These are phyloP conservation scores for Botrytis fabae DNA, from an alignment of 2,329 filamentous ascomycete species.

Conservation along the genomic window DNA sequence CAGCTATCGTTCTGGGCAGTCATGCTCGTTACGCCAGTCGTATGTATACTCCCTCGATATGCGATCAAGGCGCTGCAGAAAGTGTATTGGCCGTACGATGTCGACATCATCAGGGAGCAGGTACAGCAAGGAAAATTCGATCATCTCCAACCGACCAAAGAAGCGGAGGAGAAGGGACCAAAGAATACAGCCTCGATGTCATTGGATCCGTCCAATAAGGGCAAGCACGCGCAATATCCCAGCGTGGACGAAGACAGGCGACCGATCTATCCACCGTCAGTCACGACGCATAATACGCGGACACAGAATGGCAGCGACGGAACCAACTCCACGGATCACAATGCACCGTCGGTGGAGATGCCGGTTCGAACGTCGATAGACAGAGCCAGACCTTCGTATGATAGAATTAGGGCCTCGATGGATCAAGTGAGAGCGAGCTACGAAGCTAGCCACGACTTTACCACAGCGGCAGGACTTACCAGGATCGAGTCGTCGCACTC, in stretches of 20 bases:
- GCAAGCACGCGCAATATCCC: slow-evolving; percentile 57
- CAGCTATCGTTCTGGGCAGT: slow-evolving; percentile 88
- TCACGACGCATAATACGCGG: slow-evolving; percentile 74
- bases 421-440: slow-evolving; percentile 82
- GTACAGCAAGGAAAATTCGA: slow-evolving; percentile 80
- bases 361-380: slow-evolving; percentile 46
- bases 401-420: slow-evolving; percentile 82
- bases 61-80: slow-evolving; percentile 86
- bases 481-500: slow-evolving; percentile 62
- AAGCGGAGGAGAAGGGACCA: slow-evolving; percentile 42
- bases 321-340: slow-evolving; percentile 78
- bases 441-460: slow-evolving; percentile 87
- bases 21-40: slow-evolving; percentile 72
- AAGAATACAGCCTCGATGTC: slow-evolving; percentile 50
- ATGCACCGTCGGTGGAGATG: slow-evolving; percentile 57
- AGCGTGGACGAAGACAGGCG: slow-evolving; percentile 83
- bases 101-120: slow-evolving; percentile 95
- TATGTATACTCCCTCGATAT: slow-evolving; percentile 87
- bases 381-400: slow-evolving; percentile 76
- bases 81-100: slow-evolving; percentile 87
- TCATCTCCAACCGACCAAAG: slow-evolving; percentile 52
- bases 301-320: slow-evolving; percentile 93
- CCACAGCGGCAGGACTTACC: slow-evolving; percentile 83
- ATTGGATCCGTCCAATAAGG: slow-evolving; percentile 54
- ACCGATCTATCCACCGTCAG: slow-evolving; percentile 90